phyloP scores from a whole-genome alignment of 1,284 basidiomycete species.

The Naganishia sp. region DNA sequence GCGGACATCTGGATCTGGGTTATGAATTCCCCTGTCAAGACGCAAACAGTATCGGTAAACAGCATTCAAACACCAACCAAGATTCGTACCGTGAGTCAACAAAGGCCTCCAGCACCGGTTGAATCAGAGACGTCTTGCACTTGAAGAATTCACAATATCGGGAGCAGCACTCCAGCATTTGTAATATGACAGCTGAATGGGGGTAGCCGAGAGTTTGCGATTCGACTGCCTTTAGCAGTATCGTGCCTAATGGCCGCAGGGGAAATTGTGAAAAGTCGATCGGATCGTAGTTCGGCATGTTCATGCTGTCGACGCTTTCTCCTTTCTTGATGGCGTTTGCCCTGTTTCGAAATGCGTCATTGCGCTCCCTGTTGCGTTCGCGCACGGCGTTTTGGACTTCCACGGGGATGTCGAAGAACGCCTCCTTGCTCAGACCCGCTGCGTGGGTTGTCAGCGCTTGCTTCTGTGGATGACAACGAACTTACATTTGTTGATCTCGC shows the following conservation, averaged over 20 bases:
- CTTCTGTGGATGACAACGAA: not conserved
- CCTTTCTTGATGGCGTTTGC: conserved; percentile 26
- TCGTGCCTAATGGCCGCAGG: conserved; percentile 85
- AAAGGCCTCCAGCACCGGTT: conserved; percentile 84
- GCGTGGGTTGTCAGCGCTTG: not conserved
- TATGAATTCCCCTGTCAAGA: conserved; percentile 76
- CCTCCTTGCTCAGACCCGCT: conserved; percentile 46
- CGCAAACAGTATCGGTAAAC: not conserved
- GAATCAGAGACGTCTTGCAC: conserved; percentile 79
- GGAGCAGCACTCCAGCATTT: conserved; percentile 89
- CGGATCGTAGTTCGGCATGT: conserved; percentile 62
- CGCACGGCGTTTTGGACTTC: conserved; percentile 42
- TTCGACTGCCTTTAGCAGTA: conserved; percentile 79
- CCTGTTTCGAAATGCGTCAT: conserved; percentile 22
- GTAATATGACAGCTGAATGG: conserved; percentile 83
- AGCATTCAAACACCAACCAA: conserved; percentile 18
- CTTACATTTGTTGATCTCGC: conserved; percentile 68
- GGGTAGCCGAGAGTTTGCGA: conserved; percentile 82
- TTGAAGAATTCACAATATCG: conserved; percentile 97
- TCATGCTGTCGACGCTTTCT: conserved; percentile 31
- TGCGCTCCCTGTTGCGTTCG: conserved; percentile 30
- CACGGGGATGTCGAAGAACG: conserved; percentile 53
- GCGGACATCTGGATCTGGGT: conserved; percentile 69
- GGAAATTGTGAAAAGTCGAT: conserved; percentile 82
- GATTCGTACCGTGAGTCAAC: conserved; percentile 70